These are phyloP conservation scores for Blastobotrys arbuscula DNA, from an alignment of 1,139 yeast species.

Conservation along the genomic window DNA sequence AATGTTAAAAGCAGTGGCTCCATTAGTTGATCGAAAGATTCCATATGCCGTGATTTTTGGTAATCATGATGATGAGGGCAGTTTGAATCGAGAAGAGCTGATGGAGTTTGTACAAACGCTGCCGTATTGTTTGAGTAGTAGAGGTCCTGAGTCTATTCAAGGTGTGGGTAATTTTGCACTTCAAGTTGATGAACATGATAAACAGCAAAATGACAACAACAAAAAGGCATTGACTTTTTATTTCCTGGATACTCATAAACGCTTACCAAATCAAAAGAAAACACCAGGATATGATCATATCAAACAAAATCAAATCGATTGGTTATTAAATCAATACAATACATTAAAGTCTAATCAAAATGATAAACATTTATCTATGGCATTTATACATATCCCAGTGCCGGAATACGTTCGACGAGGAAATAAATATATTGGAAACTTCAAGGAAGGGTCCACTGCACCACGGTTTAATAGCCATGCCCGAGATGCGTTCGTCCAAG, in stretches of 20 bases:
- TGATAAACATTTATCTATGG: constrained; percentile 59
- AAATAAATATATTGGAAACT: constrained; percentile 49
- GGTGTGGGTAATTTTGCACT: constrained; percentile 79
- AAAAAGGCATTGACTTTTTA: constrained; percentile 55
- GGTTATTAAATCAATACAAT: constrained; percentile 44
- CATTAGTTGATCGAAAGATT: constrained; percentile 57
- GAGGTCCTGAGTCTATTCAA: constrained; percentile 59
- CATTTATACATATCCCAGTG: constrained; percentile 88
- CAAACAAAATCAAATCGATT: constrained; percentile 64
- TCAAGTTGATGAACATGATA: constrained; percentile 42
- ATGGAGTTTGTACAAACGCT: constrained; percentile 51
- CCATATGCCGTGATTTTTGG: constrained; percentile 83
- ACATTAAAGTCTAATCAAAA: constrained; percentile 33
- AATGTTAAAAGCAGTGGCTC: constrained; percentile 66
- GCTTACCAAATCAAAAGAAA: constrained; percentile 57
- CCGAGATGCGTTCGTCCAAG: constrained; percentile 47
- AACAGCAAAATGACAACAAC: no score
- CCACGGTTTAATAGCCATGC: constrained; percentile 62
- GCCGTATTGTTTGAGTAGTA: constrained; percentile 59
- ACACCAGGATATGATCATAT: constrained; percentile 84
- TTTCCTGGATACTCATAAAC: constrained; percentile 77
- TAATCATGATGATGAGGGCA: constrained; percentile 80
- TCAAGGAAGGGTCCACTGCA: constrained; percentile 71
- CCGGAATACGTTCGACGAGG: constrained; percentile 62
- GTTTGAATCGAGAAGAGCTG: constrained; percentile 52